Conservation (phyloP, 169 alveolate genomes). For the Plasmodium knowlesi region DNA sequence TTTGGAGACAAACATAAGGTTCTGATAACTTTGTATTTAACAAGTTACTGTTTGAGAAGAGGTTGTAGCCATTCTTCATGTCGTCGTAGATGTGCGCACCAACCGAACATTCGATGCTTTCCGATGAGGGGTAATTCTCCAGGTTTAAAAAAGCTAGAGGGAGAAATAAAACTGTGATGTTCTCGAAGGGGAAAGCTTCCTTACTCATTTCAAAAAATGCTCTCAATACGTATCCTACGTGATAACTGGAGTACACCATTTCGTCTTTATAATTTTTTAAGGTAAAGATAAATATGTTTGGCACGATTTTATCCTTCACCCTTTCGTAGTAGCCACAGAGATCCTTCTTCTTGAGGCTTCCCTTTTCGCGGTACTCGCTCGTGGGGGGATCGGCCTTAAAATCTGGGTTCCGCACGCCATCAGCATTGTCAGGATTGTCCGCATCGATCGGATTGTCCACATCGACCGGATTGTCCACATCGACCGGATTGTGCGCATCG, state of each 20-base stretch:
- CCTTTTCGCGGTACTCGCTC: neutral
- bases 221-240: conserved; percentile 46
- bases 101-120: conserved; percentile 43
- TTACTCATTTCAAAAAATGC: conserved; percentile 52
- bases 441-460: too few relatives aligned
- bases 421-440: too few relatives aligned
- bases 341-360: neutral
- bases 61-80: conserved; percentile 47
- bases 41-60: conserved; percentile 51
- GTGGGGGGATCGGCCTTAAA: neutral
- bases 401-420: too few relatives aligned
- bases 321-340: conserved; percentile 19
- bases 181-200: conserved; percentile 57
- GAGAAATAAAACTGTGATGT: conserved; percentile 32
- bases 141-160: conserved; percentile 36
- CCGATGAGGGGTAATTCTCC: conserved; percentile 27
- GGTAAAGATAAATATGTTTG: conserved; percentile 58
- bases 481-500: too few relatives aligned
- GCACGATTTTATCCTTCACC: conserved; percentile 45
- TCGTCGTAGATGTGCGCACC: conserved; percentile 45
- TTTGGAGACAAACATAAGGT: conserved; percentile 44
- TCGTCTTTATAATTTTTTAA: conserved; percentile 15
- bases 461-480: too few relatives aligned
- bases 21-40: conserved; percentile 58
- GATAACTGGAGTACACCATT: conserved; percentile 18